phyloP scores from a whole-genome alignment of 371 early-diverging fungal species.

The Synchytrium microbalum region DNA sequence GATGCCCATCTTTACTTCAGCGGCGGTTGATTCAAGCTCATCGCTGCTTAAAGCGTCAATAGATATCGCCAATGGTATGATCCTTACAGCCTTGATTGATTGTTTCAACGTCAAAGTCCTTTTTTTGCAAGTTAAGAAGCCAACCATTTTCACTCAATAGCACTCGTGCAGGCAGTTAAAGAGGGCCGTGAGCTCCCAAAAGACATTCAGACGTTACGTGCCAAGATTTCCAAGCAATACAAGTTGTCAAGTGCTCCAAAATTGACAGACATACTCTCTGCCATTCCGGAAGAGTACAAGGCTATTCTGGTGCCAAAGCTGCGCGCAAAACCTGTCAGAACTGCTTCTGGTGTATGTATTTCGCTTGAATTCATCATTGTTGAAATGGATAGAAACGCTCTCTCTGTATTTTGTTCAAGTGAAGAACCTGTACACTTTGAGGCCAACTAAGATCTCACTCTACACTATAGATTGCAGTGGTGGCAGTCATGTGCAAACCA shows the following conservation, averaged over 20 bases:
- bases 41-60: not conserved
- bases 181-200: not conserved
- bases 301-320: slow-evolving; percentile 77
- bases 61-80: not conserved
- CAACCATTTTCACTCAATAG: not conserved
- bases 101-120: too few species aligned
- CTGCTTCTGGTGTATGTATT: slow-evolving; percentile 89
- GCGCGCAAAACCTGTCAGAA: slow-evolving; percentile 97
- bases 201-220: not conserved
- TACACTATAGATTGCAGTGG: slow-evolving; percentile 83
- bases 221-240: slow-evolving; percentile 50
- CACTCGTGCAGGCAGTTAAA: not conserved
- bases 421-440: not conserved
- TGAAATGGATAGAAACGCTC: slow-evolving; percentile 2
- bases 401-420: not conserved
- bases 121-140: not conserved
- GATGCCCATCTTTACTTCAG: not conserved
- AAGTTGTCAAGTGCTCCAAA: slow-evolving; percentile 84
- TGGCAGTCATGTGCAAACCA: slow-evolving; percentile 99
- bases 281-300: slow-evolving; percentile 93
- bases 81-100: not conserved
- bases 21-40: not conserved
- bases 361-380: not conserved
- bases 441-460: slow-evolving; percentile 1
- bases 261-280: slow-evolving; percentile 98